Percentiles rank a stretch among this genome's conserved stretches.
Conservation (phyloP, 2,329 filamentous ascomycete genomes). For the Davidsoniella neocaledoniae region DNA sequence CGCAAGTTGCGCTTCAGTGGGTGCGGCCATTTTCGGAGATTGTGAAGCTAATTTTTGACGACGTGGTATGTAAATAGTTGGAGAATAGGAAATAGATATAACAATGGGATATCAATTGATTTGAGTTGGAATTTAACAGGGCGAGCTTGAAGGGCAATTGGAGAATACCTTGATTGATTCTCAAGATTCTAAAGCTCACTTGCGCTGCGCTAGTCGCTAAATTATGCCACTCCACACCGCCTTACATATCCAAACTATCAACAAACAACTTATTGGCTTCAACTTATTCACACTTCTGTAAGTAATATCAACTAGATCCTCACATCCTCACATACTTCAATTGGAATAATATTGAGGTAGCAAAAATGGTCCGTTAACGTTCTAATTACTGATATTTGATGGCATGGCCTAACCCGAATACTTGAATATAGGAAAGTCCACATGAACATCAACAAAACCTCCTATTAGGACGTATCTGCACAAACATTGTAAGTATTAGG, state of each 20-base stretch:
- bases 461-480: constrained; percentile 86
- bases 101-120: background rate
- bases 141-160: no score
- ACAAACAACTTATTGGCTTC: background rate
- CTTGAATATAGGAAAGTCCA: constrained; percentile 58
- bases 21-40: constrained; percentile 31
- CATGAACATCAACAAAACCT: constrained; percentile 96
- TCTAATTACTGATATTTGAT: background rate
- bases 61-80: background rate
- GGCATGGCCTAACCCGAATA: background rate
- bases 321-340: background rate
- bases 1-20: constrained; percentile 56
- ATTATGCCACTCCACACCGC: constrained; percentile 13
- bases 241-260: background rate
- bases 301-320: background rate
- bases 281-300: background rate
- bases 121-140: background rate
- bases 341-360: background rate
- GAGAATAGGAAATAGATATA: background rate
- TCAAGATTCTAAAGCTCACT: background rate
- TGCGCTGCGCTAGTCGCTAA: background rate
- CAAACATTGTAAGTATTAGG: constrained; percentile 63
- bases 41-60: constrained; percentile 29
- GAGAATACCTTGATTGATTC: no score
- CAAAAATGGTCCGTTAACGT: background rate